Evolutionary conservation across 495 filamentous ascomycete genomes (phyloP).

Genomic region (Acidomyces sp.): DNA sequence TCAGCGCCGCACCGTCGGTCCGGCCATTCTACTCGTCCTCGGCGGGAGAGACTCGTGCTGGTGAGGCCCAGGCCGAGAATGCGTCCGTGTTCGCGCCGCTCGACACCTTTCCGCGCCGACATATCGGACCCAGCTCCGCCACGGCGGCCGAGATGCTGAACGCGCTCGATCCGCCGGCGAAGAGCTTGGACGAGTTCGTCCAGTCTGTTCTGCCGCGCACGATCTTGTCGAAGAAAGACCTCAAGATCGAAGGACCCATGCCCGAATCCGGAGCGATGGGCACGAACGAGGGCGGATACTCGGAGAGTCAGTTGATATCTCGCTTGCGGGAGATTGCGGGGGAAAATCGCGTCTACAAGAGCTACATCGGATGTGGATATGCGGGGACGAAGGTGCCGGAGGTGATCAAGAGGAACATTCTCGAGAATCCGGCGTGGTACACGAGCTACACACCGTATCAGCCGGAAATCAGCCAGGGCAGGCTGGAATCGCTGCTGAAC

Average conservation of each 20-base stretch:
- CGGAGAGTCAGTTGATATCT: slow-evolving; percentile 56
- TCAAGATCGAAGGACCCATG: slow-evolving; percentile 36
- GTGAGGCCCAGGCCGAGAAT: slow-evolving; percentile 8
- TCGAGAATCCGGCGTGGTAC: slow-evolving; percentile 95
- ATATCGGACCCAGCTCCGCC: slow-evolving; percentile 76
- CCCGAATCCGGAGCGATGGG: slow-evolving; percentile 10
- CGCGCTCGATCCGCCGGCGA: slow-evolving; percentile 59
- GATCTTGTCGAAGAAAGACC: slow-evolving; percentile 58
- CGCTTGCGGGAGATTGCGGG: slow-evolving; percentile 50
- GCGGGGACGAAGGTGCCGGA: slow-evolving; percentile 73
- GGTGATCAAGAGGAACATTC: slow-evolving; percentile 86
- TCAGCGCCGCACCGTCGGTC: not conserved
- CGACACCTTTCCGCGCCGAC: slow-evolving; percentile 68
- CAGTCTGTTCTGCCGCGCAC: slow-evolving; percentile 70
- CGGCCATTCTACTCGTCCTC: slow-evolving; percentile 21
- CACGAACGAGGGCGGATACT: slow-evolving; percentile 34
- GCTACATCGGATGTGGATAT: slow-evolving; percentile 82
- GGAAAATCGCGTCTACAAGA: slow-evolving; percentile 47
- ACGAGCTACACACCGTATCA: slow-evolving; percentile 98
- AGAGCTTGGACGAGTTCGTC: slow-evolving; percentile 75
- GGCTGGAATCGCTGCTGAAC: slow-evolving; percentile 75
- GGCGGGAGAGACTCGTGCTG: slow-evolving; percentile 10
- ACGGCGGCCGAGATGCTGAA: slow-evolving; percentile 70
- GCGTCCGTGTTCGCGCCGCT: slow-evolving; percentile 28
- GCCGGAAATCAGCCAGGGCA: slow-evolving; percentile 88